These are phyloP conservation scores for Eucalyptus globulus DNA, from an alignment of 345 rosid species.

Conservation along the genomic window DNA sequence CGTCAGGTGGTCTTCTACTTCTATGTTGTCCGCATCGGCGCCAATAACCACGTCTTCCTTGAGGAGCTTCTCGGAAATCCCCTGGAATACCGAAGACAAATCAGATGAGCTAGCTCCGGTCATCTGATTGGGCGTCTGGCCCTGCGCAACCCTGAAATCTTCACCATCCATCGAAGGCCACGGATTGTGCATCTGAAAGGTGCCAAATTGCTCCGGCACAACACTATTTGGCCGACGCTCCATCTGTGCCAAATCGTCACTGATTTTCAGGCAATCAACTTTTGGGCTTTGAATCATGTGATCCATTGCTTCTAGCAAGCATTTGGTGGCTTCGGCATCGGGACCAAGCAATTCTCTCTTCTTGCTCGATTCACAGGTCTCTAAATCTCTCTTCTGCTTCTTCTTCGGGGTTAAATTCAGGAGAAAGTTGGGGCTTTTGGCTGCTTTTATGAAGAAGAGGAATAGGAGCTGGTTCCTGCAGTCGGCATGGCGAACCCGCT, in stretches of 20 bases:
- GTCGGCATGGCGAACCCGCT: slow-evolving; percentile 22
- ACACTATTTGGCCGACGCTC: not conserved
- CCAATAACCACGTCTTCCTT: not conserved
- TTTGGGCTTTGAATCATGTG: not conserved
- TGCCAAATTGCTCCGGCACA: not conserved
- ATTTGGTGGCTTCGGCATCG: not conserved
- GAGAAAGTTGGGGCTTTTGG: slow-evolving; percentile 19
- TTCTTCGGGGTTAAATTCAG: slow-evolving; percentile 26
- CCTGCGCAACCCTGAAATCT: not conserved
- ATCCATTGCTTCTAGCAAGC: not conserved
- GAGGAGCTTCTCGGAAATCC: slow-evolving; percentile 5
- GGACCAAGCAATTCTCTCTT: slow-evolving; percentile 14
- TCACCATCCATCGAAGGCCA: not conserved
- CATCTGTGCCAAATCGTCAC: not conserved
- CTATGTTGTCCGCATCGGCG: not conserved
- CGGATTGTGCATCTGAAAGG: not conserved
- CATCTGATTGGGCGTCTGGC: not conserved
- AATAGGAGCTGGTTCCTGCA: slow-evolving; percentile 32
- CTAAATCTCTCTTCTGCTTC: slow-evolving; percentile 11
- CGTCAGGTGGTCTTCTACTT: not conserved
- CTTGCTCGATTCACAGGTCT: slow-evolving; percentile 11
- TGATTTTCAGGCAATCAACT: not conserved
- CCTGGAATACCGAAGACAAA: not conserved
- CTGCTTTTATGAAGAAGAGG: slow-evolving; percentile 27
- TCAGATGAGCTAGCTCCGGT: not conserved